Evolutionary conservation across 176 grass and related monocot species (phyloP).

Genomic region (Oryza officinalis): DNA sequence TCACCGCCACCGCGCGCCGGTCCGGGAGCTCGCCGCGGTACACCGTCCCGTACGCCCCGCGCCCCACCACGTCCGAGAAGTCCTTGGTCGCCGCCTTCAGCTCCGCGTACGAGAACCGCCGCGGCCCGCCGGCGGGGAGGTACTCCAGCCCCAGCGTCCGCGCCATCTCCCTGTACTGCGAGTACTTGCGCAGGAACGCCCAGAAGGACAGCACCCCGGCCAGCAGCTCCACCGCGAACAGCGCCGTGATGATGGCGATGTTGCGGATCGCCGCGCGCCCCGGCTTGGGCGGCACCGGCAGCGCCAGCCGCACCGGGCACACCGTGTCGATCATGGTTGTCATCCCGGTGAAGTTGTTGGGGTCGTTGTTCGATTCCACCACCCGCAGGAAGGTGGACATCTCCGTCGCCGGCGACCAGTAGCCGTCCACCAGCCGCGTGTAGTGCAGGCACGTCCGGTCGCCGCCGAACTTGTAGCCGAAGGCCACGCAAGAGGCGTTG

Average conservation of each 20-base stretch:
- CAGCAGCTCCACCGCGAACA: constrained; percentile 80
- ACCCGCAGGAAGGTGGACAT: constrained; percentile 59
- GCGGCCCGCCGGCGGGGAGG: constrained; percentile 77
- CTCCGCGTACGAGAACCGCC: constrained; percentile 85
- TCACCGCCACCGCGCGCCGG: constrained; percentile 78
- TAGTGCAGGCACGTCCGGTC: constrained; percentile 45
- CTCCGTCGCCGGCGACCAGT: constrained; percentile 79
- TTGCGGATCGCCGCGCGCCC: constrained; percentile 41
- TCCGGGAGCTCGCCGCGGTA: constrained; percentile 81
- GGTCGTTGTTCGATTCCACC: constrained; percentile 44
- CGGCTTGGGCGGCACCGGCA: constrained; percentile 66
- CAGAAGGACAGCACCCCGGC: constrained; percentile 83
- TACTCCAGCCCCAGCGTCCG: constrained; percentile 81
- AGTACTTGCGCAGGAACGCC: constrained; percentile 95
- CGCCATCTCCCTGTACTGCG: constrained; percentile 95
- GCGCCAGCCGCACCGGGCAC: constrained; percentile 57
- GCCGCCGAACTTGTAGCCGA: constrained; percentile 77
- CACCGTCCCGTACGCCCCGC: constrained; percentile 75
- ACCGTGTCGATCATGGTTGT: constrained; percentile 70
- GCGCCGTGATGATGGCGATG: constrained; percentile 61
- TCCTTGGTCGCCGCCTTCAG: constrained; percentile 84
- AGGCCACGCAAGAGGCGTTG: constrained; percentile 46
- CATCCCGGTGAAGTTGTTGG: constrained; percentile 61
- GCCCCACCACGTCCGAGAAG: constrained; percentile 77
- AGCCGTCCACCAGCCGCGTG: constrained; percentile 43